Percentiles rank a stretch among this genome's conserved stretches.
Evolutionary conservation across 2,329 filamentous ascomycete species (phyloP).

Genomic region (Sclerotiophoma versabilis): DNA sequence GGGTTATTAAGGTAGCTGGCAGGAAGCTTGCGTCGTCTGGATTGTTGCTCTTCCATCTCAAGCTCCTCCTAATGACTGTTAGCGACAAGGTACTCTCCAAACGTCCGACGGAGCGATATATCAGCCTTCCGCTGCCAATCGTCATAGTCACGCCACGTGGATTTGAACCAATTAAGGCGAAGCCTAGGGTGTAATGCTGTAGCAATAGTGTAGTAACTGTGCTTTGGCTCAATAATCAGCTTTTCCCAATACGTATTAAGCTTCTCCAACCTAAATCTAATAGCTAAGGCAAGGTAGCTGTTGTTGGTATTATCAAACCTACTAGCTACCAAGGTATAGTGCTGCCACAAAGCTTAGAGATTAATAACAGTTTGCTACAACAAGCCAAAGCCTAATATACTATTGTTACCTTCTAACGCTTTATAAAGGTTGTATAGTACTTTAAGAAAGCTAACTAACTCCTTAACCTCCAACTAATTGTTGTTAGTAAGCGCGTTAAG

Average conservation of each 20-base stretch:
- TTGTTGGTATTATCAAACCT: neutral
- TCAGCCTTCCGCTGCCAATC: neutral
- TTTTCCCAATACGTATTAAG: slow-evolving; percentile 15
- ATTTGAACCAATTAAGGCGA: slow-evolving; percentile 10
- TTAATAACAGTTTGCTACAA: slow-evolving; percentile 16
- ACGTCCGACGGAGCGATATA: neutral
- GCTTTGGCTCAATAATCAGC: slow-evolving; percentile 4
- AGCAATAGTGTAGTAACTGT: slow-evolving; percentile 7
- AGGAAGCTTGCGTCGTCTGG: neutral
- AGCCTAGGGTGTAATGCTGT: slow-evolving; percentile 12
- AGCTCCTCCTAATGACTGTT: neutral
- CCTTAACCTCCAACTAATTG: slow-evolving; percentile 8
- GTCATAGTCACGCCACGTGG: neutral
- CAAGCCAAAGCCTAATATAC: slow-evolving; percentile 7
- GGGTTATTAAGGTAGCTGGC: neutral
- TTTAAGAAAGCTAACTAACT: neutral
- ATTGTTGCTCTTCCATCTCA: neutral
- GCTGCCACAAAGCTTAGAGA: slow-evolving; percentile 5
- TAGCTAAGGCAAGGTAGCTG: slow-evolving; percentile 4
- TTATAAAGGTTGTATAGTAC: slow-evolving; percentile 7
- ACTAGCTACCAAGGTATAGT: neutral
- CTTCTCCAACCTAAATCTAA: slow-evolving; percentile 9
- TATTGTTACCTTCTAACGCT: slow-evolving; percentile 9
- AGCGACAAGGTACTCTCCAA: neutral
- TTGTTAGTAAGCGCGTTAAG: slow-evolving; percentile 6